A percentile compares a stretch with the other conserved stretches of the same genome.
These are phyloP conservation scores for Croton laevigatus DNA, from an alignment of 441 rosid species.

Conservation along the genomic window DNA sequence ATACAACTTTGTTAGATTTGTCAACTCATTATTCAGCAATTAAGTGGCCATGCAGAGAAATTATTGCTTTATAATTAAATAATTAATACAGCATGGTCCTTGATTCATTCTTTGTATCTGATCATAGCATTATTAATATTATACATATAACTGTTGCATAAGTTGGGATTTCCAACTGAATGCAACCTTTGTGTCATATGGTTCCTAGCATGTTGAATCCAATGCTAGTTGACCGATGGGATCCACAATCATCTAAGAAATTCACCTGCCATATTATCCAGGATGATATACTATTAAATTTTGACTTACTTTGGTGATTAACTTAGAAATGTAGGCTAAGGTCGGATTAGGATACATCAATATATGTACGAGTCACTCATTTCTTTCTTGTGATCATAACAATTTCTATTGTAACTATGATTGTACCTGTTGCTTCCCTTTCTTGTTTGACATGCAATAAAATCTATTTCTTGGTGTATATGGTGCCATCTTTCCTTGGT, in stretches of 20 bases:
- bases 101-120: background rate
- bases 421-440: too few relatives aligned
- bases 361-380: background rate
- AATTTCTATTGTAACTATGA: background rate
- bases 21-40: background rate
- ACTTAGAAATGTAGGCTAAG: background rate
- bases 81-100: background rate
- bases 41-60: background rate
- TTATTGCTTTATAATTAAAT: background rate
- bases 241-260: background rate
- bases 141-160: background rate
- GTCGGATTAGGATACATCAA: conserved; percentile 2
- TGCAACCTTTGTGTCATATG: background rate
- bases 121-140: background rate
- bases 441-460: background rate
- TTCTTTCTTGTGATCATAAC: background rate
- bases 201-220: background rate
- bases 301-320: background rate
- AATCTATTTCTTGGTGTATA: background rate
- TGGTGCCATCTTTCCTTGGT: background rate
- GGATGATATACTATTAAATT: background rate
- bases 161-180: background rate
- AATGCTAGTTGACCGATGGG: background rate
- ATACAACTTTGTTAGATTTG: background rate
- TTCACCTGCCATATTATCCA: background rate